Conservation (phyloP, 192 early-diverging fungal species). For the Coemansia sp. region DNA sequence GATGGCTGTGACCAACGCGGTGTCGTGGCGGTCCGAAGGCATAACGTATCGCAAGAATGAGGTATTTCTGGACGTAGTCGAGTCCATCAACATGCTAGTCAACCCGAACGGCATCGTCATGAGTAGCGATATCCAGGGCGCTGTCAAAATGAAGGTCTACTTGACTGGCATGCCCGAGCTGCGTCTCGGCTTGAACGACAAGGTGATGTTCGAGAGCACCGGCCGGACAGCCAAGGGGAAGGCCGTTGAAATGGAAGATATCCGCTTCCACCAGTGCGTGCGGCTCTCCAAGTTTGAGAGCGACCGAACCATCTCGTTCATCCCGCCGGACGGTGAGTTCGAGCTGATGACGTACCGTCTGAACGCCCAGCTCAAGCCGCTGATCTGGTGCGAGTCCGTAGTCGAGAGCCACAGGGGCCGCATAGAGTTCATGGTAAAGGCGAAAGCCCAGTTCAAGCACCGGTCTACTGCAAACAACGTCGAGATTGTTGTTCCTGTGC, state of each 20-base stretch:
- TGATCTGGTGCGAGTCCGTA: constrained; percentile 83
- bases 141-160: constrained; percentile 85
- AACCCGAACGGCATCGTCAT: constrained; percentile 65
- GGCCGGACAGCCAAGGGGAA: constrained; percentile 73
- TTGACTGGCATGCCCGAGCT: constrained; percentile 87
- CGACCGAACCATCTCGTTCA: constrained; percentile 88
- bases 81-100: constrained; percentile 73
- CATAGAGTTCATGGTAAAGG: constrained; percentile 97
- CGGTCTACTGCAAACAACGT: constrained; percentile 97
- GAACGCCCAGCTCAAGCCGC: constrained; percentile 81
- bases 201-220: constrained; percentile 91
- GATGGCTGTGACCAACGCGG: constrained; percentile 76
- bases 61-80: constrained; percentile 75
- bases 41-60: constrained; percentile 77
- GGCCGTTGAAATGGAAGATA: constrained; percentile 90
- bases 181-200: constrained; percentile 84
- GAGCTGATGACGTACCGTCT: constrained; percentile 90
- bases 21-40: constrained; percentile 73
- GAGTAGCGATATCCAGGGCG: constrained; percentile 76
- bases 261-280: constrained; percentile 91
- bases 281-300: constrained; percentile 84
- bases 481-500: constrained; percentile 96
- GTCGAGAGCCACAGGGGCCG: constrained; percentile 89
- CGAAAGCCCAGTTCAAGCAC: constrained; percentile 96
- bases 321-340: constrained; percentile 90